Evolutionary conservation across 352 stramenopile species (phyloP), one percentile per base, ranked within the genome.

Genomic region (Blastocystis sp.): DNA sequence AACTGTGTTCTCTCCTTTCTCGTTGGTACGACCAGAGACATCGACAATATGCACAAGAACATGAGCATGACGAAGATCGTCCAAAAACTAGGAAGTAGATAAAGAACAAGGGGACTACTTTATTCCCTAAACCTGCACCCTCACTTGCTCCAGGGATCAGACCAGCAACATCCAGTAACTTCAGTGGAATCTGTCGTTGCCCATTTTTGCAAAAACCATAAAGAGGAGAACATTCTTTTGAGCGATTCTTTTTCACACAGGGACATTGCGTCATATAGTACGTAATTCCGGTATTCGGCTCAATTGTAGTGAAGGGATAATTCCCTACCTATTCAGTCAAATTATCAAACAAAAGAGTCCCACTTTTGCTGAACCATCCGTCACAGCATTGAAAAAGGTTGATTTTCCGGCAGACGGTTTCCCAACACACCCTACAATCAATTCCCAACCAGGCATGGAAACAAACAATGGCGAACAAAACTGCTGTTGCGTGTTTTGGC

Each of bases 121-220:
- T 96, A 92, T 99, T 99, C 20, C 98, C 98, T 0, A 99, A 92
- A 0, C 97, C 97, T 26, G 95, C 94, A 37, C 95, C 95, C 50
- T 98, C 93, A 0, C 93, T 96, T 0, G 94, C 95, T 73, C 95
- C 95, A 90, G 96, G 96, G 34, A 98, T 95, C 0, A 98, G 91
- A 41, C 95, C 95, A 20, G 95, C 95, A 62, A 98, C 96, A 90
- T 98, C 95, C 7, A 96, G 93, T 82, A 98, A 96, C 91, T 98
- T 94, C 8, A 98, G 90, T 5, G 91, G 78, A 76, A 89, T 89
- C 26, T 89, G 78, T 53, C 78, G 63, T n/a, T 89, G 78, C 16
- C 78, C 78, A 45, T 89, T 20, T 45, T 79, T 76, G 66, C 78
- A 89, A 18, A 65, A 64, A 16, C 78, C 78, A 89, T 89, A 89